phyloP scores from a whole-genome alignment of 2,329 filamentous ascomycete genomes.

The Botrytis cinerea region DNA sequence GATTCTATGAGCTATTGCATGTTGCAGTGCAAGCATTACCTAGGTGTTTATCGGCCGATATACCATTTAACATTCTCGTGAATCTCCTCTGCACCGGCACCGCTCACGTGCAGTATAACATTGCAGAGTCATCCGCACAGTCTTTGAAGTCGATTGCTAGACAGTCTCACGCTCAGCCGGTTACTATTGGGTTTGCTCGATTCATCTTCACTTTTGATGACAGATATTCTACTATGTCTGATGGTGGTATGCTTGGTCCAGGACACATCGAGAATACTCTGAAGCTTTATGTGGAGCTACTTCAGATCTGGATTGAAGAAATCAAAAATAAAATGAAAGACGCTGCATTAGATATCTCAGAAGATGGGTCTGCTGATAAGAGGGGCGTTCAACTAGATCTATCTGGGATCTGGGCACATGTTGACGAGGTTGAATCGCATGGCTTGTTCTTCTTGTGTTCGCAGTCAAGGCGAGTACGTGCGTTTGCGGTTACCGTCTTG shows the following conservation, averaged over 20 bases:
- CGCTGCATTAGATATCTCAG: conserved; percentile 63
- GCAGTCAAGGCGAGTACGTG: conserved; percentile 83
- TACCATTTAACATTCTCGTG: conserved; percentile 90
- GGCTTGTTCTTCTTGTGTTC: conserved; percentile 97
- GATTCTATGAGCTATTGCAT: conserved; percentile 93
- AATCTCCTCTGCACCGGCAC: conserved; percentile 96
- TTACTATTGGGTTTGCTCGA: conserved; percentile 92
- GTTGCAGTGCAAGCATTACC: conserved; percentile 94
- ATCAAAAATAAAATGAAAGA: conserved; percentile 84
- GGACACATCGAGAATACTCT: conserved; percentile 94
- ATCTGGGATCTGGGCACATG: conserved; percentile 85
- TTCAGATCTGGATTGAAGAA: conserved; percentile 97
- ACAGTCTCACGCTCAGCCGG: conserved; percentile 90
- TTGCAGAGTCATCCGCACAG: conserved; percentile 87
- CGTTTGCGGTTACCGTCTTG: conserved; percentile 89
- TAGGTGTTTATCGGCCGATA: conserved; percentile 86
- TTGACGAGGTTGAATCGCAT: conserved; percentile 95
- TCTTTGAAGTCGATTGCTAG: conserved; percentile 94
- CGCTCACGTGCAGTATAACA: conserved; percentile 89
- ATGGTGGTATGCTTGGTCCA: conserved; percentile 92
- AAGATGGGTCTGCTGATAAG: conserved; percentile 65
- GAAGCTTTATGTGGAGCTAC: conserved; percentile 85
- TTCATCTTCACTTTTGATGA: conserved; percentile 99
- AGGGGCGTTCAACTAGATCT: conserved; percentile 78
- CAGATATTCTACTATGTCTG: conserved; percentile 95